Evolutionary conservation across 805 yeast genomes (phyloP).

Genomic region (Schizosaccharomyces octosporus): DNA sequence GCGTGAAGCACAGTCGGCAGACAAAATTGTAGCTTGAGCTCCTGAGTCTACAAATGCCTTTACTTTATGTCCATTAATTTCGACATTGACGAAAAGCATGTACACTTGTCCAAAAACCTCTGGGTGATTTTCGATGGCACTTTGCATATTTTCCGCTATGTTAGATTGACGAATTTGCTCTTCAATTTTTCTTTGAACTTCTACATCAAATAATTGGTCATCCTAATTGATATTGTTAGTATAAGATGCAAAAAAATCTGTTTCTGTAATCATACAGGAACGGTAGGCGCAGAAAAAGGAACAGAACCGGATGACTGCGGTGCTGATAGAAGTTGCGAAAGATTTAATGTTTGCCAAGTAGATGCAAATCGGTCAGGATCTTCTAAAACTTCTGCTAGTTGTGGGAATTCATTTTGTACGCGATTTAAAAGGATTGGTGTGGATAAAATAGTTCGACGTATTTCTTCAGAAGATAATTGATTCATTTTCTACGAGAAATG

Average conservation of each 20-base stretch:
- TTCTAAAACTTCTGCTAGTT: neutral
- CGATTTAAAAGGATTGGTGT: neutral
- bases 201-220: conserved; percentile 42
- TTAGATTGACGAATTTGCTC: conserved; percentile 39
- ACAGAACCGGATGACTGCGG: neutral
- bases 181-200: conserved; percentile 35
- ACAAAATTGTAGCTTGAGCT: conserved; percentile 68
- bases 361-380: neutral
- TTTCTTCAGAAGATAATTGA: neutral
- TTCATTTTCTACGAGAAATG: neutral
- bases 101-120: conserved; percentile 63
- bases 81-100: conserved; percentile 61
- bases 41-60: conserved; percentile 94
- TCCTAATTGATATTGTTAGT: neutral
- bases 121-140: conserved; percentile 71
- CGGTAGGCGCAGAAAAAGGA: neutral
- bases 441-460: neutral
- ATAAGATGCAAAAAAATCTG: neutral
- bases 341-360: neutral
- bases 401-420: neutral
- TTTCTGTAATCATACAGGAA: neutral
- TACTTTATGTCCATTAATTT: conserved; percentile 54
- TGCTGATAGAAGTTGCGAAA: neutral
- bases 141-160: conserved; percentile 52
- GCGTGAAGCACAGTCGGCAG: conserved; percentile 37